A percentile compares a stretch with the other conserved stretches of the same genome.
Evolutionary conservation across 768 basidiomycete genomes (phyloP).

Genomic region (Russula emetica): DNA sequence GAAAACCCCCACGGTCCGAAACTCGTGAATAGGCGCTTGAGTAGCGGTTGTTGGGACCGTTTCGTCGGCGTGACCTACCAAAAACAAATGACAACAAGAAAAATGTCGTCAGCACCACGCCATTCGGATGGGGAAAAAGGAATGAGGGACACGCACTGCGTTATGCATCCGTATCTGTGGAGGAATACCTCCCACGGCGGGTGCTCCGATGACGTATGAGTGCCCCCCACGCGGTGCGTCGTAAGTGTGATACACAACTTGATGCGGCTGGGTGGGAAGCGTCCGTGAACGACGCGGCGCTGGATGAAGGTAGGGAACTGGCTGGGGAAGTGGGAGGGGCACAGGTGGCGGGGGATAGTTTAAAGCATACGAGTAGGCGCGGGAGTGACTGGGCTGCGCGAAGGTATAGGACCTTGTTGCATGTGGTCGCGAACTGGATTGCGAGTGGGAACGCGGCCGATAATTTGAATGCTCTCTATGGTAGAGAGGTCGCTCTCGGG

Average conservation of each 20-base stretch:
- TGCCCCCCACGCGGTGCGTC: constrained; percentile 18
- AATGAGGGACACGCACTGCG: constrained; percentile 12
- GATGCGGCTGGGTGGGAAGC: constrained; percentile 17
- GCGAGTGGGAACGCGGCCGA: constrained; percentile 15
- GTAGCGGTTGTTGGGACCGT: constrained; percentile 22
- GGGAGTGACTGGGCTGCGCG: constrained; percentile 20
- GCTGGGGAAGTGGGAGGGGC: constrained; percentile 18
- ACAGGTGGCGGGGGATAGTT: background rate
- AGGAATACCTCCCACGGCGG: background rate
- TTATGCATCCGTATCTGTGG: constrained; percentile 17
- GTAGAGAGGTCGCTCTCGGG: constrained; percentile 6
- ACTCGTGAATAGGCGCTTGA: constrained; percentile 26
- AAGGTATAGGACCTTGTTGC: constrained; percentile 1
- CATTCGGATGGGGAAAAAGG: constrained; percentile 8
- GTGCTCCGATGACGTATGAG: constrained; percentile 23
- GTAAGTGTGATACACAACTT: constrained; percentile 19
- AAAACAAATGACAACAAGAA: constrained; percentile 7
- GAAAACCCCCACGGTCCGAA: constrained; percentile 21
- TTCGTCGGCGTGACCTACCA: constrained; percentile 14
- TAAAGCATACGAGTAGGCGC: constrained; percentile 25
- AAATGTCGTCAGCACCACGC: constrained; percentile 7
- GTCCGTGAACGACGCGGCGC: constrained; percentile 21
- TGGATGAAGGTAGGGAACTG: background rate
- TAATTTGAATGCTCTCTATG: background rate
- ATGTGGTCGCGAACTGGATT: constrained; percentile 13